Evolutionary conservation across 768 basidiomycete genomes (phyloP), one percentile per base, ranked within the genome.

Genomic region (Obba rivulosa): DNA sequence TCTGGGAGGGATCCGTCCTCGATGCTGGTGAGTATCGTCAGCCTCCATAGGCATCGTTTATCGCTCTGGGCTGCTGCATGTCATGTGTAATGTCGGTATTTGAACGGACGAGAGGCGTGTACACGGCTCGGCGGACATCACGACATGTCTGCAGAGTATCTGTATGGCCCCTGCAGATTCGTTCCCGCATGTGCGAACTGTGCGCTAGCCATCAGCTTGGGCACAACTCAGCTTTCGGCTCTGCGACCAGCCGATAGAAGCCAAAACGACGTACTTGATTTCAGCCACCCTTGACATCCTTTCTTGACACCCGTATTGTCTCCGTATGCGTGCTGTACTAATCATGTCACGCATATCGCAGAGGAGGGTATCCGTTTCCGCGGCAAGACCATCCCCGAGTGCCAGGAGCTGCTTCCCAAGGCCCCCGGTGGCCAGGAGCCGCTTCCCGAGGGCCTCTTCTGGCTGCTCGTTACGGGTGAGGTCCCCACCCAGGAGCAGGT

Each of bases 351-450:
- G n/a, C n/a, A n/a, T n/a, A n/a, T n/a, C 53, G 8, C 57, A 88
- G 89, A 94, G 63, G 93, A 96, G 75, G 95, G 95, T 49, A 98
- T 97, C 62, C 91, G 95, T 57, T 98, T 98, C 84, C 89, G 94
- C 65, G 94, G 92, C 51, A 90, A 89, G 70, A 91, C 91, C 48
- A 95, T 95, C 62, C 88, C 90, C 36, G 93, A 96, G 63, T 83
- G 84, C 65, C 84, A 91, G 69, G 76, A 80, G 46, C 77, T 83
- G 42, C 83, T 98, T 21, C 95, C 95, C 52, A 94, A 89, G 66
- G 94, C 88, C 48, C 78, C 86, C 57, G 82, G 86, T 54, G 93
- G 93, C 46, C 75, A 80, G 14, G 93, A 96, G 66, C 93, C 93
- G 46, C 81, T 96, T 45, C 93, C 93, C 2, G 93, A 96, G 66